These are phyloP conservation scores for Populus hybrid DNA, from an alignment of 441 rosid genomes.

Conservation along the genomic window DNA sequence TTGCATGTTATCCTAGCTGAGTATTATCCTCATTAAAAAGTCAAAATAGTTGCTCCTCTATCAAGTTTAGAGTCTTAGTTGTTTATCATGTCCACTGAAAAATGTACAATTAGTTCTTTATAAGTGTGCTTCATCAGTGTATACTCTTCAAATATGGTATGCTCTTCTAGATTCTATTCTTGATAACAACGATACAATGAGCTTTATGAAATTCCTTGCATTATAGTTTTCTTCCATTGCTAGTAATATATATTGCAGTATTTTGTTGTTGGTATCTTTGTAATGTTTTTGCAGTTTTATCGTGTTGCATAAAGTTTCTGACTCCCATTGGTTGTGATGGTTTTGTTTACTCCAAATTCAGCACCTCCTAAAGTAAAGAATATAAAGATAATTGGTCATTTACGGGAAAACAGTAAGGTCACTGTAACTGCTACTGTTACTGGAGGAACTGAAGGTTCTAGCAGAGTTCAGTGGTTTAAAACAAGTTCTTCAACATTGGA, in stretches of 20 bases:
- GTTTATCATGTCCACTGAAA: too few relatives aligned
- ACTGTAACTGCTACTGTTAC: conserved; percentile 79
- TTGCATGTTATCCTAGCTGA: too few relatives aligned
- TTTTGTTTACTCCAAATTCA: conserved; percentile 32
- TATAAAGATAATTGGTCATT: conserved; percentile 85
- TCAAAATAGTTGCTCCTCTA: too few relatives aligned
- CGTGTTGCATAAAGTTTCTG: conserved; percentile 17
- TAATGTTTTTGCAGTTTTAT: conserved; percentile 5
- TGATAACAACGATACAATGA: background rate
- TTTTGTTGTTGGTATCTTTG: background rate
- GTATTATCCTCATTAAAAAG: too few relatives aligned
- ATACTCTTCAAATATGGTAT: too few relatives aligned
- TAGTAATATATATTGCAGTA: background rate
- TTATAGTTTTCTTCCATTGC: background rate
- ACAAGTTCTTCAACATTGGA: conserved; percentile 49
- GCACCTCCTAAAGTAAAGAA: conserved; percentile 94
- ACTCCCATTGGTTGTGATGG: conserved; percentile 22
- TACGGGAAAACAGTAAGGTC: conserved; percentile 84
- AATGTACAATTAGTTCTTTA: too few relatives aligned
- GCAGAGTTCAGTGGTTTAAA: conserved; percentile 98
- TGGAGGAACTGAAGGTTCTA: conserved; percentile 94
- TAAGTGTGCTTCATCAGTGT: too few relatives aligned
- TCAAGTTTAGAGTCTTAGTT: too few relatives aligned
- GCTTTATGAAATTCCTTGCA: background rate
- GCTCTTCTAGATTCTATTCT: background rate